These are phyloP conservation scores for Cudoniella acicularis DNA, from an alignment of 495 filamentous ascomycete genomes.

Conservation along the genomic window DNA sequence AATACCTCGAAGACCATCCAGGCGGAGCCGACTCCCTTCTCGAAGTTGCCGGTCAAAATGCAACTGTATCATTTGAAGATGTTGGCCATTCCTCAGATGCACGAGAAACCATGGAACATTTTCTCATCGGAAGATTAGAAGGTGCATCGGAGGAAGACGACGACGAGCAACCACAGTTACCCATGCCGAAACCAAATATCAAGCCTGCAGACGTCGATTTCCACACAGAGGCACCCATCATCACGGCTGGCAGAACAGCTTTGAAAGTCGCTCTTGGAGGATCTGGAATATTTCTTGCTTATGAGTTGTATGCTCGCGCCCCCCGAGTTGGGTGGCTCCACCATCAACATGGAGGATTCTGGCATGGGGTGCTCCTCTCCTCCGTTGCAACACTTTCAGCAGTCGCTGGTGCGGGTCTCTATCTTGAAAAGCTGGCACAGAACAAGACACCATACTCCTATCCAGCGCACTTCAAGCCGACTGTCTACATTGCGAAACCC, in stretches of 20 bases:
- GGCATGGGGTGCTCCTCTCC: conserved; percentile 35
- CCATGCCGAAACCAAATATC: conserved; percentile 9
- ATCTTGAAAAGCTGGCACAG: conserved; percentile 28
- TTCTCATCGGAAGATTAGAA: conserved; percentile 26
- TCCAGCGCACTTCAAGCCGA: conserved; percentile 35
- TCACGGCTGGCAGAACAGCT: neutral
- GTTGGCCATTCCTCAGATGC: conserved; percentile 58
- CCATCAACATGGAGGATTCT: conserved; percentile 23
- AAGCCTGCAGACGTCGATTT: neutral
- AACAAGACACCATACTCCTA: conserved; percentile 37
- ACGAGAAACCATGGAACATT: conserved; percentile 27
- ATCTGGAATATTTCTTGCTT: conserved; percentile 1
- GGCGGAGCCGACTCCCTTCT: conserved; percentile 52
- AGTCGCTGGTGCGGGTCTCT: conserved; percentile 23
- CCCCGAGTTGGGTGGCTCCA: conserved; percentile 7
- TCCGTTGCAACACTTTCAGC: conserved; percentile 26
- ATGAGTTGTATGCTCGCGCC: conserved; percentile 1
- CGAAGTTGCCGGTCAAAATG: conserved; percentile 55
- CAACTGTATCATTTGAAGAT: conserved; percentile 53
- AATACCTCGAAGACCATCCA: conserved; percentile 57
- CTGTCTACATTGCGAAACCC: conserved; percentile 24
- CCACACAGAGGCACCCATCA: neutral
- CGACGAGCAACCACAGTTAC: neutral
- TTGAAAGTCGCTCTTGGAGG: conserved; percentile 1
- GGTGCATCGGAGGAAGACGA: conserved; percentile 13